A percentile compares a stretch with the other conserved stretches of the same genome.
Conservation (phyloP, 345 rosid genomes). For the Excoecaria cochinchinensis region DNA sequence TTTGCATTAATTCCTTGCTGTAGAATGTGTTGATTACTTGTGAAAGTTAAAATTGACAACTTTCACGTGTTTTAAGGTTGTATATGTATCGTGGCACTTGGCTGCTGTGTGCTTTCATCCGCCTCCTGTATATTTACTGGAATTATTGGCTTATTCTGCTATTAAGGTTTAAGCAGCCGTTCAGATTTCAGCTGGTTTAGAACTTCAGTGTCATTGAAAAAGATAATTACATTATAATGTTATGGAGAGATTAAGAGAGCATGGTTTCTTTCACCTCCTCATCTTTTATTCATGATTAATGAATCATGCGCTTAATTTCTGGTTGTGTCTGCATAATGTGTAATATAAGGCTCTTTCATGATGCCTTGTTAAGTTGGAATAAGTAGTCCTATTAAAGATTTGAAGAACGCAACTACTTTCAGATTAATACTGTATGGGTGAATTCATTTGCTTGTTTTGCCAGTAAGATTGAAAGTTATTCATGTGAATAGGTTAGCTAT, state of each 20-base stretch:
- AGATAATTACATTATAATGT: neutral
- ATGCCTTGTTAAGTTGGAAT: neutral
- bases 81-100: neutral
- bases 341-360: neutral
- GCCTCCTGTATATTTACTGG: neutral
- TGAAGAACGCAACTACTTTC: neutral
- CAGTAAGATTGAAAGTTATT: neutral
- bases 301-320: neutral
- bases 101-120: neutral
- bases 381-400: neutral
- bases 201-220: neutral
- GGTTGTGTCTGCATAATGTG: neutral
- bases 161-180: neutral
- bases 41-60: neutral
- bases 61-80: neutral
- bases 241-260: neutral
- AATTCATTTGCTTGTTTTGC: neutral
- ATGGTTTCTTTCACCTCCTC: neutral
- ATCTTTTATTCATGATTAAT: neutral
- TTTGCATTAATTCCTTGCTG: neutral
- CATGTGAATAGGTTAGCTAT: neutral
- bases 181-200: neutral
- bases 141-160: neutral
- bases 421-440: too few relatives aligned
- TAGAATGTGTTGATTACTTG: slow-evolving; percentile 3